Conservation (phyloP, 2,329 filamentous ascomycete genomes). For the Neofusicoccum parvum region DNA sequence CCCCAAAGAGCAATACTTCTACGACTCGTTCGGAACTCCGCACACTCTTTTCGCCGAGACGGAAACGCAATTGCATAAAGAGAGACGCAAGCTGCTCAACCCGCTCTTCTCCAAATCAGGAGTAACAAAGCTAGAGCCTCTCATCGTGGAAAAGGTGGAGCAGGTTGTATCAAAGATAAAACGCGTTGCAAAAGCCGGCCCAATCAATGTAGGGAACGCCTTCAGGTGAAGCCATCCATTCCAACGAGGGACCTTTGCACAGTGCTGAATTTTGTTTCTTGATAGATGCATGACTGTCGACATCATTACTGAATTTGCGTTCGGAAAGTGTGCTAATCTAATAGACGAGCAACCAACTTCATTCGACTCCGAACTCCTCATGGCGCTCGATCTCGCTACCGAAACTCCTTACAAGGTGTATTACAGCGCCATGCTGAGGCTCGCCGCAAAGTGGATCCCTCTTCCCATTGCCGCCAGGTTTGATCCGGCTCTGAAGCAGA, state of each 20-base stretch:
- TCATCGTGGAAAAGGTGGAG: constrained; percentile 11
- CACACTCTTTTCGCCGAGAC: constrained; percentile 6
- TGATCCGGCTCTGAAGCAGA: neutral
- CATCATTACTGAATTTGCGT: constrained; percentile 27
- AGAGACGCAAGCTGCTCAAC: constrained; percentile 21
- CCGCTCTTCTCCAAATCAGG: constrained; percentile 21
- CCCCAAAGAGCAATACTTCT: constrained; percentile 24
- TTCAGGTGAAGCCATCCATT: too few relatives aligned
- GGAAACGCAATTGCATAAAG: constrained; percentile 26
- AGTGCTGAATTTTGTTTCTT: neutral
- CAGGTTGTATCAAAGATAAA: constrained; percentile 17
- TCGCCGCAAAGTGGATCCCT: neutral
- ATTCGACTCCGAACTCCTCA: neutral
- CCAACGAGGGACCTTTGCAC: too few relatives aligned
- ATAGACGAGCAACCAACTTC: constrained; percentile 23
- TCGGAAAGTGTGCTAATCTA: constrained; percentile 24
- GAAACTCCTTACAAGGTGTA: neutral
- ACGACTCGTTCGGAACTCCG: constrained; percentile 3
- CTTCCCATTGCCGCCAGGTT: neutral
- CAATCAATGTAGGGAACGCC: constrained; percentile 22
- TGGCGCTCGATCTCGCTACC: neutral
- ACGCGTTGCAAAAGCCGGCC: constrained; percentile 17
- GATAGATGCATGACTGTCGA: constrained; percentile 25
- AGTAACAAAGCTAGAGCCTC: constrained; percentile 19
- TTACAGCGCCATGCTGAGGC: neutral